phyloP scores from a whole-genome alignment of 208 protist genomes.

The Wallacemonas sp. region DNA sequence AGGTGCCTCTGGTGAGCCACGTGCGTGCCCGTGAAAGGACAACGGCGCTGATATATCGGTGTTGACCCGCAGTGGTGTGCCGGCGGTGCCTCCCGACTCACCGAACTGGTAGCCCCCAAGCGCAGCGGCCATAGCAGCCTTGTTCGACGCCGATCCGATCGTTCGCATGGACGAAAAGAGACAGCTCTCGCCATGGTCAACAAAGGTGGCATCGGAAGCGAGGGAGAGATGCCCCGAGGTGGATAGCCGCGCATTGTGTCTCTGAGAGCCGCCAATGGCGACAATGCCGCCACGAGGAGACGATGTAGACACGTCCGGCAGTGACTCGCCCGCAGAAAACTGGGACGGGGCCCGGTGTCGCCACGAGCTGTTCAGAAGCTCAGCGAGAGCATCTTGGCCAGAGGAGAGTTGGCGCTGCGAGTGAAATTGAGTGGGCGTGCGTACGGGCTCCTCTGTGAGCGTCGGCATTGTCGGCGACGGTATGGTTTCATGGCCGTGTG shows the following conservation, averaged over 20 bases:
- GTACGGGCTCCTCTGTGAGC: not conserved
- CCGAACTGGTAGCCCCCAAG: not conserved
- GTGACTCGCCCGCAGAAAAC: not conserved
- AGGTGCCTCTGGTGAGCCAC: too few species aligned
- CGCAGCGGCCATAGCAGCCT: not conserved
- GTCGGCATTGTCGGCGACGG: not conserved
- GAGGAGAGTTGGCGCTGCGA: not conserved
- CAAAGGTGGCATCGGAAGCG: constrained; percentile 4
- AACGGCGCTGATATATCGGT: too few species aligned
- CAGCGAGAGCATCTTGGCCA: not conserved
- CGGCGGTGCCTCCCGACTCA: not conserved
- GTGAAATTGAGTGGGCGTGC: not conserved
- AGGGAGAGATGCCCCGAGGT: not conserved
- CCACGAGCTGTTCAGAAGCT: not conserved
- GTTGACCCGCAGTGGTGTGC: not conserved
- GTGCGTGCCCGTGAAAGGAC: too few species aligned
- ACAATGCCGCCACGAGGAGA: not conserved
- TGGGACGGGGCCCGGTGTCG: not conserved
- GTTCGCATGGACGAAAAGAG: not conserved
- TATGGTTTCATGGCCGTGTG: too few species aligned
- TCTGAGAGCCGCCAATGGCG: not conserved
- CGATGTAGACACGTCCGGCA: not conserved
- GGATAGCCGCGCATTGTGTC: not conserved
- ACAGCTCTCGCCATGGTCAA: not conserved
- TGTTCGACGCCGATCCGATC: not conserved